Percentiles rank a stretch among this genome's conserved stretches.
phyloP scores from a whole-genome alignment of 2,329 filamentous ascomycete genomes.

The Botrytis sinoallii region DNA sequence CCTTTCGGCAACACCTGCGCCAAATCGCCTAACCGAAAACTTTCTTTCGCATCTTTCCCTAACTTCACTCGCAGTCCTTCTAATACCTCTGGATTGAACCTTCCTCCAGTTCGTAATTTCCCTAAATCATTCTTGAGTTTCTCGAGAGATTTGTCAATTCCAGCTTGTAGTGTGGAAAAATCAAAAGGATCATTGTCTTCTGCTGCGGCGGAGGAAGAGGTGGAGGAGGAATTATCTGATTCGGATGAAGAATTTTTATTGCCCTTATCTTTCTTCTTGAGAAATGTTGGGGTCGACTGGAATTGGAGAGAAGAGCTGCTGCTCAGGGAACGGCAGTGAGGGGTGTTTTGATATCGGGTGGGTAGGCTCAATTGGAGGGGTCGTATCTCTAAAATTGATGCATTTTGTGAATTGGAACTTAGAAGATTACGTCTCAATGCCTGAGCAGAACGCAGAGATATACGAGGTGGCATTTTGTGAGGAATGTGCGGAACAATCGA shows the following conservation, averaged over 20 bases:
- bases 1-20: slow-evolving; percentile 66
- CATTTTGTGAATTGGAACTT: not conserved
- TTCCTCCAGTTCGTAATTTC: slow-evolving; percentile 59
- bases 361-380: not conserved
- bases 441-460: not conserved
- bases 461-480: slow-evolving; percentile 2
- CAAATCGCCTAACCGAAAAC: slow-evolving; percentile 56
- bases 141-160: slow-evolving; percentile 53
- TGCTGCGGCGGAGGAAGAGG: slow-evolving; percentile 5
- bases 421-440: not conserved
- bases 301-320: slow-evolving; percentile 19
- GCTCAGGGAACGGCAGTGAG: not conserved
- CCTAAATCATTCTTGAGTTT: slow-evolving; percentile 59
- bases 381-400: not conserved
- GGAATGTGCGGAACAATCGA: not conserved
- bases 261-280: slow-evolving; percentile 32
- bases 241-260: slow-evolving; percentile 14
- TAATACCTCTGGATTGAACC: slow-evolving; percentile 59
- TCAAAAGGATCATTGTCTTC: slow-evolving; percentile 53
- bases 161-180: slow-evolving; percentile 53
- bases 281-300: slow-evolving; percentile 21
- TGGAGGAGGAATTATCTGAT: not conserved
- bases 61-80: slow-evolving; percentile 60
- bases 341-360: not conserved
- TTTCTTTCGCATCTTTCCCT: slow-evolving; percentile 50